These are phyloP conservation scores for Pleurotus tuoliensis DNA, from an alignment of 768 basidiomycete species.

Conservation along the genomic window DNA sequence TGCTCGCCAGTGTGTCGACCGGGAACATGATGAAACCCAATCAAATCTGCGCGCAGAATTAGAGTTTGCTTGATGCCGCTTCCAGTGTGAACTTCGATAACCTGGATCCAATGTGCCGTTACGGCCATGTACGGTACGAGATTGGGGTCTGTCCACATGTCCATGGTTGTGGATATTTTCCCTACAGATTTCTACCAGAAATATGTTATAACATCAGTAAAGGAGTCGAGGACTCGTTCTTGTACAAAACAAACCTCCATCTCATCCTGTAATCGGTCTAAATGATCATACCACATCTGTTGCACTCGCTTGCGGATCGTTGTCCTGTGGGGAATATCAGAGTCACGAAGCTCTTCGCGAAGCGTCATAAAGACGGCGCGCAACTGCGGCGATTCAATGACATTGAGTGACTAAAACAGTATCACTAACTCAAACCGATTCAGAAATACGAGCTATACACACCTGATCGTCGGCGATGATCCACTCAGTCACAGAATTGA, in stretches of 20 bases:
- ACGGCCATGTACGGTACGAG: constrained; percentile 36
- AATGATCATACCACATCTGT: constrained; percentile 21
- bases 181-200: constrained; percentile 11
- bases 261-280: constrained; percentile 15
- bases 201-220: too few species aligned
- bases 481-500: constrained; percentile 1
- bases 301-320: constrained; percentile 18
- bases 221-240: neutral
- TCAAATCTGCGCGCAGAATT: constrained; percentile 26
- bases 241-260: constrained; percentile 14
- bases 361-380: constrained; percentile 20
- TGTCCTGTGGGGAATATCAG: constrained; percentile 27
- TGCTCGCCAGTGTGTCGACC: constrained; percentile 34
- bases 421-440: neutral
- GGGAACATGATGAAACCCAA: constrained; percentile 32
- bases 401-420: too few species aligned
- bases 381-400: constrained; percentile 18
- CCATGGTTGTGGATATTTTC: constrained; percentile 32
- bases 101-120: constrained; percentile 38
- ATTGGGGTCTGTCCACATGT: constrained; percentile 34
- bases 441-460: constrained; percentile 3
- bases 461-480: neutral
- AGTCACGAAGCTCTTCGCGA: constrained; percentile 22
- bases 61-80: constrained; percentile 20
- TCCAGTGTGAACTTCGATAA: constrained; percentile 11